phyloP scores from a whole-genome alignment of 805 yeast species.

The Metschnikowia peoriensis region DNA sequence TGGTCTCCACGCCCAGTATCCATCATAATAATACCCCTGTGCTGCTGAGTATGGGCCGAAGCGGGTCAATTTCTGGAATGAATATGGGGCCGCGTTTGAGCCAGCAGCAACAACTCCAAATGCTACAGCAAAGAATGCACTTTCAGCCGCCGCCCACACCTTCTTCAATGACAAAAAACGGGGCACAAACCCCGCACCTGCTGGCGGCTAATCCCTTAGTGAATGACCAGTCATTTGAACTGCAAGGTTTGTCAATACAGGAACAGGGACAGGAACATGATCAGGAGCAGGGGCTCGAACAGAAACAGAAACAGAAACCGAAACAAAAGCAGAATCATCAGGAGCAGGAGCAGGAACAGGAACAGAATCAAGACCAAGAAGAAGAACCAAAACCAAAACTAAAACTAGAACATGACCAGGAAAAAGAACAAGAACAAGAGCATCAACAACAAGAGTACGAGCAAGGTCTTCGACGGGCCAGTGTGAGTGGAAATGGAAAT shows the following conservation, averaged over 20 bases:
- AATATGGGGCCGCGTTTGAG: background rate
- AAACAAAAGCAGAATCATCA: conserved; percentile 7
- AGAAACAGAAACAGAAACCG: conserved; percentile 5
- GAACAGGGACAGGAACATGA: background rate
- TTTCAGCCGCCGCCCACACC: conserved; percentile 5
- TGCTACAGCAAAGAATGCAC: conserved; percentile 22
- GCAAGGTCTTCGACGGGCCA: too few relatives aligned
- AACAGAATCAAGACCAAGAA: background rate
- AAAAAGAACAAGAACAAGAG: too few relatives aligned
- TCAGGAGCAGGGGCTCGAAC: conserved; percentile 1
- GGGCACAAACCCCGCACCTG: background rate
- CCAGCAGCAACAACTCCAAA: conserved; percentile 20
- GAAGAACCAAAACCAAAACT: too few relatives aligned
- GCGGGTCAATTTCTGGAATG: background rate
- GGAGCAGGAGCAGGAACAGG: background rate
- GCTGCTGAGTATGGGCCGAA: background rate
- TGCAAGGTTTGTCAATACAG: too few relatives aligned
- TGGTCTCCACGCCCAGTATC: background rate
- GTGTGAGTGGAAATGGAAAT: too few relatives aligned
- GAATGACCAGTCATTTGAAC: too few relatives aligned
- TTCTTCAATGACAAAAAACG: conserved; percentile 7
- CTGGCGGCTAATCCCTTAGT: too few relatives aligned
- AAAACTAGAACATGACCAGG: too few relatives aligned
- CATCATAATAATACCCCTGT: conserved; percentile 12
- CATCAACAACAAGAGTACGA: too few relatives aligned